Percentiles rank a stretch among this genome's conserved stretches.
Conservation (phyloP, 139 green algal species). For the Micromonas commoda region DNA sequence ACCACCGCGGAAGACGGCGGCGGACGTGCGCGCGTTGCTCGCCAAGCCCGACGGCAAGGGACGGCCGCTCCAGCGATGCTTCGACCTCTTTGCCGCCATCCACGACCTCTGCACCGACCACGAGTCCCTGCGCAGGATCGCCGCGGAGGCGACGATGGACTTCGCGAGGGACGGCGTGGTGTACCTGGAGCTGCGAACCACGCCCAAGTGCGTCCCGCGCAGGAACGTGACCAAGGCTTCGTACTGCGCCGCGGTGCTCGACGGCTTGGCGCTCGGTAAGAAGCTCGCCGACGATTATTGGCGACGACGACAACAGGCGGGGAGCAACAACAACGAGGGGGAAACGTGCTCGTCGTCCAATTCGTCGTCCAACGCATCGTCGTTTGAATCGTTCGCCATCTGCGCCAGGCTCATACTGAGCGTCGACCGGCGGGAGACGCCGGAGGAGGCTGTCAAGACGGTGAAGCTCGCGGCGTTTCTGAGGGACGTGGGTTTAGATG, state of each 20-base stretch:
- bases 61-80: not conserved
- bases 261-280: not conserved
- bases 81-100: not conserved
- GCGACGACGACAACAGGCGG: too few relatives aligned
- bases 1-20: not conserved
- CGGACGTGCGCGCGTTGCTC: conserved; percentile 1
- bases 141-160: not conserved
- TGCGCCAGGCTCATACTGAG: not conserved
- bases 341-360: too few relatives aligned
- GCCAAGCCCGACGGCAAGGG: not conserved
- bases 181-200: conserved; percentile 17
- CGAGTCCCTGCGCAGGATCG: not conserved
- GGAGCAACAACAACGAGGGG: too few relatives aligned
- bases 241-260: conserved; percentile 8
- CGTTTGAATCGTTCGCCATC: not conserved
- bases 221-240: not conserved
- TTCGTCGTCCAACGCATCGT: too few relatives aligned
- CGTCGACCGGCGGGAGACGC: conserved; percentile 2
- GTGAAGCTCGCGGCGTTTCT: not conserved
- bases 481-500: not conserved
- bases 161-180: not conserved
- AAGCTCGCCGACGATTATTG: not conserved
- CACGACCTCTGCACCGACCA: not conserved
- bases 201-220: not conserved
- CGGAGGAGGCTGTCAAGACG: not conserved